Conservation (phyloP, 2,329 filamentous ascomycete genomes). For the Akanthomyces muscarius region DNA sequence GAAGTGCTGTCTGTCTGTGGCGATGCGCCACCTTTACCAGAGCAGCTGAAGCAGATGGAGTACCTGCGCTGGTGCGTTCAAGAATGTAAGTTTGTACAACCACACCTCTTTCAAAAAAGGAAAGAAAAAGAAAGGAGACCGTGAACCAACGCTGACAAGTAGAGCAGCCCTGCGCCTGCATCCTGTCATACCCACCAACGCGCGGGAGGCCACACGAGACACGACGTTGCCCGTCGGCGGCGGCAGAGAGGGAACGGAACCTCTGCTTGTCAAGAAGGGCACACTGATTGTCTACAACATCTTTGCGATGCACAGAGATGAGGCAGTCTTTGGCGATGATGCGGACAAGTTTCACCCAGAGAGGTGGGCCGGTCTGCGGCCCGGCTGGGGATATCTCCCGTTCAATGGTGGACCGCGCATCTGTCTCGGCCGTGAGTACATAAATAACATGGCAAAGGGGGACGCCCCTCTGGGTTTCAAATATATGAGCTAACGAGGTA, state of each 20-base stretch:
- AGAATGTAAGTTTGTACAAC: constrained; percentile 43
- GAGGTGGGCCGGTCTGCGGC: constrained; percentile 34
- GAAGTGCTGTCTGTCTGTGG: constrained; percentile 31
- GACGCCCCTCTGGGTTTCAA: not conserved
- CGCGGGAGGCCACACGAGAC: constrained; percentile 42
- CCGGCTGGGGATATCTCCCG: constrained; percentile 46
- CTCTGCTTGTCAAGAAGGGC: constrained; percentile 47
- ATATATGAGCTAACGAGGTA: constrained; percentile 10
- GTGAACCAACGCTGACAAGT: not conserved
- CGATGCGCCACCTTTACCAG: constrained; percentile 22
- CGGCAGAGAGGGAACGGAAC: constrained; percentile 40
- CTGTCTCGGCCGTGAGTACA: constrained; percentile 31
- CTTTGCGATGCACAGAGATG: constrained; percentile 38
- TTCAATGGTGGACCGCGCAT: constrained; percentile 46
- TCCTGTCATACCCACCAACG: constrained; percentile 47
- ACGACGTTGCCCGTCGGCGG: constrained; percentile 49
- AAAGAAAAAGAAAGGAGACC: too few species aligned
- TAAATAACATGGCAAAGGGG: not conserved
- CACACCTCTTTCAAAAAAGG: not conserved
- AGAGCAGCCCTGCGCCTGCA: constrained; percentile 42
- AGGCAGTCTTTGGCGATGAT: constrained; percentile 37
- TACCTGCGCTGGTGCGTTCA: constrained; percentile 55
- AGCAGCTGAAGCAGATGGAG: constrained; percentile 36
- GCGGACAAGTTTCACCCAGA: constrained; percentile 39
- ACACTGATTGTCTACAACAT: constrained; percentile 39